Evolutionary conservation across 345 rosid genomes (phyloP), one percentile per base, ranked within the genome.

Genomic region (Brassica cretica): DNA sequence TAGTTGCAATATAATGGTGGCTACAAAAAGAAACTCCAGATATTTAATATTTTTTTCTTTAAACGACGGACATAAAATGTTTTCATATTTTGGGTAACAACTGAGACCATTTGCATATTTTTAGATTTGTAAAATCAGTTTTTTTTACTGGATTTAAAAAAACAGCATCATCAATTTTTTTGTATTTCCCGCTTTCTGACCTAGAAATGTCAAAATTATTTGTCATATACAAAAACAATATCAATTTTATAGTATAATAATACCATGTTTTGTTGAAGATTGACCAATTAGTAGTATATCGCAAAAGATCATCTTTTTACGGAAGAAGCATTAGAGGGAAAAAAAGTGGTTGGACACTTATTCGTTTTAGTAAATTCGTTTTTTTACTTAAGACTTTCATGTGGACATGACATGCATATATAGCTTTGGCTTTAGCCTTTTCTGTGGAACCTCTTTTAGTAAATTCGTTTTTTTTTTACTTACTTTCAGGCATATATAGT

Each of bases 401-500:
- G n/a, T n/a, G n/a, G n/a, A n/a, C n/a, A n/a, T n/a, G n/a, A n/a
- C n/a, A n/a, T n/a, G n/a, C n/a, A n/a, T n/a, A n/a, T n/a, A n/a
- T n/a, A n/a, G n/a, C n/a, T 53, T 53, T 53, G 8, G 24, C 59
- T 53, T 53, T 53, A 53, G 61, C 61, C 61, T 56, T 56, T 56
- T 19, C 10, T 53, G 27, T 19, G 27, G 61, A 56, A 8, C 61
- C 1, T 56, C 27, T 56, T 19, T 56, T 8, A 56, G 61, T 56
- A 56, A 55, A 56, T 18, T 56, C 61, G 61, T 19, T 56, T 37
- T 30, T 30, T 30, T 37, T 6, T 46, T 41, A 2, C 7, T 3
- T 14, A 41, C 59, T 53, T 53, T 53, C 25, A 55, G 6, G 15
- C 53, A 16, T n/a, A 51, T n/a, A 15, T 8, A n/a, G 56, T 53